Conservation (phyloP, 176 grass and related monocot species). For the Thalia dealbata region DNA sequence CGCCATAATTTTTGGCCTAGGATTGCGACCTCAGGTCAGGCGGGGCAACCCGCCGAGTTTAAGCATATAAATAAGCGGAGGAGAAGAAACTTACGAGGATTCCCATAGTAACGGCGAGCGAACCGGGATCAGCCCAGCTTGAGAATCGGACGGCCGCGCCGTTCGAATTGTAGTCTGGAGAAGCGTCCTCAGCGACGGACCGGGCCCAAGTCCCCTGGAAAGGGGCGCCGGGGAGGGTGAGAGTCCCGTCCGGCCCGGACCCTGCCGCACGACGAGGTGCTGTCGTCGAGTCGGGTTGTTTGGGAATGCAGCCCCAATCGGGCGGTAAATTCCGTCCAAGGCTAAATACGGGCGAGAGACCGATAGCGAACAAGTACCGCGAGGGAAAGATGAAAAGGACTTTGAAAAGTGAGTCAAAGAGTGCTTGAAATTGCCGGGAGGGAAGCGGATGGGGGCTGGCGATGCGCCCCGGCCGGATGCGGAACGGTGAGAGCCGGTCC, state of each 20-base stretch:
- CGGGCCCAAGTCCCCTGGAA: too few relatives aligned
- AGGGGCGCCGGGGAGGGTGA: too few relatives aligned
- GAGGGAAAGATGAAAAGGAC: conserved; percentile 71
- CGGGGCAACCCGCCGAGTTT: conserved; percentile 33
- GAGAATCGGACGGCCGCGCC: conserved; percentile 19
- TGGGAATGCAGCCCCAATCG: conserved; percentile 17
- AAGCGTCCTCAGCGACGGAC: background rate
- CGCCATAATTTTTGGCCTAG: too few relatives aligned
- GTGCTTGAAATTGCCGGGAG: conserved; percentile 66
- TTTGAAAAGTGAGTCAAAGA: conserved; percentile 84
- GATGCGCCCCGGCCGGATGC: conserved; percentile 30
- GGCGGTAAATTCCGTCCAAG: conserved; percentile 44
- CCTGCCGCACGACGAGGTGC: too few relatives aligned
- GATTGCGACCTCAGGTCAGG: conserved; percentile 26
- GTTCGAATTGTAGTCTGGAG: background rate
- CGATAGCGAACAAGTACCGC: conserved; percentile 61
- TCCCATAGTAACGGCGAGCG: conserved; percentile 49
- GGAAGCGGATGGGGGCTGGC: conserved; percentile 58
- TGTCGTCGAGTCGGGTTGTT: background rate
- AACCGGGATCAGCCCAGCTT: conserved; percentile 36
- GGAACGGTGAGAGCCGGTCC: conserved; percentile 3
- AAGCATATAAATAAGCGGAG: conserved; percentile 46
- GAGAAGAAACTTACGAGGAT: conserved; percentile 47
- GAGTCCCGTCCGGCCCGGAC: too few relatives aligned
- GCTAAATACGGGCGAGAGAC: conserved; percentile 57